phyloP scores from a whole-genome alignment of 495 filamentous ascomycete genomes.

The Trichoderma erinaceum region DNA sequence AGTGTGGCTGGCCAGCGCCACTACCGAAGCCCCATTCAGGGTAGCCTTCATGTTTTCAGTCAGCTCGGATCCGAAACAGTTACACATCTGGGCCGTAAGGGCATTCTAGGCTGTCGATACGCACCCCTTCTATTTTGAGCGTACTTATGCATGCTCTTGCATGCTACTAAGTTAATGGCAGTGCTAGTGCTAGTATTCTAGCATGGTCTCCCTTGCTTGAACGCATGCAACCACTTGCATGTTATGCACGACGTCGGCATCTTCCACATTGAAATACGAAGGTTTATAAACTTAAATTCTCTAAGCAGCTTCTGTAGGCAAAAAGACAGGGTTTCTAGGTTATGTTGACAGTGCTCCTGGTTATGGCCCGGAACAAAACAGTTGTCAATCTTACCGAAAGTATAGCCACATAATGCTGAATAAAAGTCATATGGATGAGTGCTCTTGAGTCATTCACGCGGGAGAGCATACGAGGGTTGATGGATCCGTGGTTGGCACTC shows the following conservation, averaged over 20 bases:
- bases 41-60: background rate
- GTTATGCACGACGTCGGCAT: background rate
- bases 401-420: background rate
- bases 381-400: background rate
- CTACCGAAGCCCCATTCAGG: background rate
- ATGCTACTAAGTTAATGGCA: background rate
- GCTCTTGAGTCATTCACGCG: background rate
- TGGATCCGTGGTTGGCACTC: background rate
- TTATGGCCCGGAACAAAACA: background rate
- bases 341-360: background rate
- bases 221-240: background rate
- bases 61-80: background rate
- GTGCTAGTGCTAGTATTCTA: background rate
- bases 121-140: background rate
- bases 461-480: too few relatives aligned
- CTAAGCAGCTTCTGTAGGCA: background rate
- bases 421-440: background rate
- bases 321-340: background rate
- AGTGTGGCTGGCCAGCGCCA: constrained; percentile 2
- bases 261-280: background rate
- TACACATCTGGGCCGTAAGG: too few relatives aligned
- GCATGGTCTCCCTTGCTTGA: background rate
- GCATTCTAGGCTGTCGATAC: background rate
- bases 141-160: background rate
- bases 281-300: background rate